phyloP scores from a whole-genome alignment of 2,329 filamentous ascomycete genomes.

The Cytospora paraplurivora region DNA sequence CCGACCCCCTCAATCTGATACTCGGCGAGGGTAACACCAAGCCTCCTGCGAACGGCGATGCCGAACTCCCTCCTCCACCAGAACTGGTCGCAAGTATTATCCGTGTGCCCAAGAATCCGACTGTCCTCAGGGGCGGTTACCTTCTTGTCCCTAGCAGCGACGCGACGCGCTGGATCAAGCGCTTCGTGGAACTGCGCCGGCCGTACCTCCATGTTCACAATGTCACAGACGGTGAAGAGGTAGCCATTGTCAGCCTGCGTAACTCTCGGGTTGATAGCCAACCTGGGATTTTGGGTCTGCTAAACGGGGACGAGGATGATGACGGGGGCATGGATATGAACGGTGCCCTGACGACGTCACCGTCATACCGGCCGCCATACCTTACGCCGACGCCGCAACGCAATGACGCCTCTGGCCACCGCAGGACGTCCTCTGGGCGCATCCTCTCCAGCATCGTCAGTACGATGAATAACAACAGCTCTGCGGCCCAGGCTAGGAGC shows the following conservation, averaged over 20 bases:
- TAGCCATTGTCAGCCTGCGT: constrained; percentile 83
- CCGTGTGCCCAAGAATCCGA: constrained; percentile 77
- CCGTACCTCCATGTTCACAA: constrained; percentile 93
- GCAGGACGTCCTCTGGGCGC: constrained; percentile 53
- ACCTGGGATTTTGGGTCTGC: constrained; percentile 79
- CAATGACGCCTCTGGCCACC: constrained; percentile 49
- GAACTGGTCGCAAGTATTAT: constrained; percentile 76
- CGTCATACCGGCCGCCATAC: background rate
- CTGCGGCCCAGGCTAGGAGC: constrained; percentile 20
- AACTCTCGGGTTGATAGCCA: constrained; percentile 92
- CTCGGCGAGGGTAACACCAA: constrained; percentile 64
- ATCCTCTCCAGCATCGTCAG: constrained; percentile 59
- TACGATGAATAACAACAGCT: constrained; percentile 25
- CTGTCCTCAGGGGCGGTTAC: constrained; percentile 83
- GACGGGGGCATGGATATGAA: constrained; percentile 34
- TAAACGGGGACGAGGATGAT: constrained; percentile 48
- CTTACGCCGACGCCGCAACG: constrained; percentile 13
- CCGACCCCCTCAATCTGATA: constrained; percentile 57
- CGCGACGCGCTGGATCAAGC: constrained; percentile 82
- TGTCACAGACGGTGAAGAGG: constrained; percentile 82
- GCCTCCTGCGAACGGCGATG: constrained; percentile 65
- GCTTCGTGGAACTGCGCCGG: constrained; percentile 87
- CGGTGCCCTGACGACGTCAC: constrained; percentile 25
- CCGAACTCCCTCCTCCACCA: constrained; percentile 53
- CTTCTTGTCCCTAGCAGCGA: constrained; percentile 82